Base-by-base conservation (phyloP, 1,284 basidiomycete genomes). In the Ganoderma resinaceum region DNA sequence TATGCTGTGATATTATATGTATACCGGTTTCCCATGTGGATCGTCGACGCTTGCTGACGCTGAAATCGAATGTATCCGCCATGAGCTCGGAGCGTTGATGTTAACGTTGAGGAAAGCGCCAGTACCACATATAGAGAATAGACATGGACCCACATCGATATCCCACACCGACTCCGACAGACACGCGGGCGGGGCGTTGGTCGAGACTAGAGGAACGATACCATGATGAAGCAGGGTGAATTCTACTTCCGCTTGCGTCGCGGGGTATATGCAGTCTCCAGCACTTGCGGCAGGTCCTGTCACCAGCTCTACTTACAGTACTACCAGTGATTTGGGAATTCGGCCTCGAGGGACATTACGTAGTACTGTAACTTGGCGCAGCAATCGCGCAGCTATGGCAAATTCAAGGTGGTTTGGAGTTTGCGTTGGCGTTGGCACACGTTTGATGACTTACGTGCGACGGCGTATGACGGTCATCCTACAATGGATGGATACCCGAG, bases 141-240 rank as follows among this genome's bases (percentile, higher is more conserved):
- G 20, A 20, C 55, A 58, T 8, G 55, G 23, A 7, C 55, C 53
- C 55, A 58, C 53, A 33, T n/a, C n/a, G n/a, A n/a, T n/a, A n/a
- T 33, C 35, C 55, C 35, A 58, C 55, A 23, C 55, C 55, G 35
- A 58, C 33, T 58, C 55, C 33, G 55, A 37, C n/a, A n/a, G n/a
- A n/a, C n/a, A n/a, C n/a, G n/a, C n/a, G n/a, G n/a, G n/a, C n/a
- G n/a, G n/a, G n/a, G n/a, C n/a, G n/a, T n/a, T n/a, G n/a, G n/a
- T n/a, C n/a, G n/a, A n/a, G n/a, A n/a, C n/a, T n/a, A n/a, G n/a
- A n/a, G n/a, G n/a, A n/a, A n/a, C n/a, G n/a, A n/a, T n/a, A n/a
- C n/a, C n/a, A n/a, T n/a, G n/a, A n/a, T n/a, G n/a, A n/a, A n/a
- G n/a, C n/a, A n/a, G n/a, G n/a, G n/a, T n/a, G n/a, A n/a, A n/a